Conservation (phyloP, 805 yeast genomes). For the Zygosaccharomyces kombuchaensis region DNA sequence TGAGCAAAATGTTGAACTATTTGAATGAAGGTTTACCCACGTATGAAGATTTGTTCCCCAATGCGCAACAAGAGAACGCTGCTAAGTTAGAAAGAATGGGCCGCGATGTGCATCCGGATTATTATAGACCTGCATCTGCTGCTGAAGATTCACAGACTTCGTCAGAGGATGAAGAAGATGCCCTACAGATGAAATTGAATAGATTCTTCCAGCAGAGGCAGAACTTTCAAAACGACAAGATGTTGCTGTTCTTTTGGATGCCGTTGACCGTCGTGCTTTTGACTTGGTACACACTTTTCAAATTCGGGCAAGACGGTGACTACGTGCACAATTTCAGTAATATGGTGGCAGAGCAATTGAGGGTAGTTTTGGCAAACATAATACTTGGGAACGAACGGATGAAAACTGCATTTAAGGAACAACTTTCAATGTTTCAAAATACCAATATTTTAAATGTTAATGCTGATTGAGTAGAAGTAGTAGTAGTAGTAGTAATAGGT, state of each 20-base stretch:
- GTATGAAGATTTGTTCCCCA: constrained; percentile 72
- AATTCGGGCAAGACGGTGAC: constrained; percentile 36
- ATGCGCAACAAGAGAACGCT: constrained; percentile 30
- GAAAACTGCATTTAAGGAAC: constrained; percentile 40
- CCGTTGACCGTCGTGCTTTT: constrained; percentile 63
- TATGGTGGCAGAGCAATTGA: constrained; percentile 37
- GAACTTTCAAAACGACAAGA: constrained; percentile 63
- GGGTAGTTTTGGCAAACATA: constrained; percentile 44
- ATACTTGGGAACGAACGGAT: constrained; percentile 51
- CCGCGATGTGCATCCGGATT: constrained; percentile 5
- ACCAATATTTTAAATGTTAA: constrained; percentile 16
- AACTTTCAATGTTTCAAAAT: constrained; percentile 28
- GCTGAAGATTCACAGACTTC: constrained; percentile 27
- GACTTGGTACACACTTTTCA: constrained; percentile 41
- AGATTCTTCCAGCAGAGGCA: constrained; percentile 42
- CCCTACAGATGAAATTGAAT: constrained; percentile 35
- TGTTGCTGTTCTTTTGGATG: constrained; percentile 87
- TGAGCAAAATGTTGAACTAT: constrained; percentile 38
- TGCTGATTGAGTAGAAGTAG: background rate
- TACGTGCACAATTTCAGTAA: constrained; percentile 29
- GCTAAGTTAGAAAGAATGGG: constrained; percentile 6
- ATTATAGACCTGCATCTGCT: constrained; percentile 6
- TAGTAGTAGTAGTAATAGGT: too few relatives aligned
- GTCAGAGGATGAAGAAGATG: constrained; percentile 34
- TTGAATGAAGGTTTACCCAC: constrained; percentile 54